Evolutionary conservation across 805 yeast species (phyloP), one percentile per base, ranked within the genome.

Genomic region (Maudiozyma bulderi): DNA sequence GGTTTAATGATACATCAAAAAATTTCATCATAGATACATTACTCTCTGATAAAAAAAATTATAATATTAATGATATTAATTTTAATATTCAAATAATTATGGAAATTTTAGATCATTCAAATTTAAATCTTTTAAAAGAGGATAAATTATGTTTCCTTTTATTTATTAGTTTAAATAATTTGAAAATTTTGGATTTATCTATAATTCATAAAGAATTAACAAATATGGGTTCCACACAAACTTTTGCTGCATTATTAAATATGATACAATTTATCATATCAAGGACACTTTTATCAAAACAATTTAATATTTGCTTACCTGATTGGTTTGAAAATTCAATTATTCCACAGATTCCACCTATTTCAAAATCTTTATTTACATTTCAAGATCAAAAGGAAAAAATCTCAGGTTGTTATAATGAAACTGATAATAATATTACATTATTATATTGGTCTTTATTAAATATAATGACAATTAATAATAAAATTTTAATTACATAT

Each of bases 71-170:
- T 20, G 26, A 20, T 20, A 20, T 20, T 20, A 20, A 20, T 20
- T 20, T 20, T 20, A 20, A 20, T 20, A 20, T 20, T 20, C 26
- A 55, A 47, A 49, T 62, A 29, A 40, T 65, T 10, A 57, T 66
- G 68, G 70, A 66, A 50, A 35, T 65, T 1, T 52, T 65, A 31
- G 70, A 66, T 48, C 70, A 65, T 49, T 64, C 67, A 7, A 61
- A 62, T 30, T 47, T 59, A 20, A 56, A 61, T 50, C 58, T 51
- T 31, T 40, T 56, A 8, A 54, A 61, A 15, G 61, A 64, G 49
- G 53, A 57, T 11, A 57, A 54, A 34, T 48, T 64, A 33, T 29
- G 51, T 6, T 15, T 51, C 6, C 45, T 64, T 6, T 47, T 64
- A 38, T 47, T 52, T 30, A 38, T 53, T 14, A 47, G 67, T 3